A percentile compares a stretch with the other conserved stretches of the same genome.
phyloP scores from a whole-genome alignment of 768 basidiomycete genomes.

The Mycena filopes region DNA sequence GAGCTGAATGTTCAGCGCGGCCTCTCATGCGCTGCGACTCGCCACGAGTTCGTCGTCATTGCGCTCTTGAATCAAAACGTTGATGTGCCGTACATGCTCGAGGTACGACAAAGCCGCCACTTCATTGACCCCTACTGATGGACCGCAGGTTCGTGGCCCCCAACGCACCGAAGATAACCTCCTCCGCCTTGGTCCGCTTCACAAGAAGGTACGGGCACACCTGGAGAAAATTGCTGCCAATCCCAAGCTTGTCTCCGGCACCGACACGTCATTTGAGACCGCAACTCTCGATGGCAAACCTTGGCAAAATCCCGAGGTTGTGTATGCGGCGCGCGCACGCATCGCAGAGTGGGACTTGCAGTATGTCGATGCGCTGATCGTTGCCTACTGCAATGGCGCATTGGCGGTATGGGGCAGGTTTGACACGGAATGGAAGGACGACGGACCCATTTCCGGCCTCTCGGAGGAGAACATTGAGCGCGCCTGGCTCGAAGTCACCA shows the following conservation, averaged over 20 bases:
- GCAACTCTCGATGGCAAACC: slow-evolving; percentile 15
- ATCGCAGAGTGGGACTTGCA: slow-evolving; percentile 5
- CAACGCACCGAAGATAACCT: slow-evolving; percentile 22
- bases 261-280: background rate
- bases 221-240: slow-evolving; percentile 18
- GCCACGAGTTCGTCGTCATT: slow-evolving; percentile 19
- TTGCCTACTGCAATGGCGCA: slow-evolving; percentile 16
- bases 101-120: slow-evolving; percentile 6
- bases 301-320: slow-evolving; percentile 28
- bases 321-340: slow-evolving; percentile 15
- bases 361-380: slow-evolving; percentile 9
- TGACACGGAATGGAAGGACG: slow-evolving; percentile 4
- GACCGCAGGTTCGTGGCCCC: background rate
- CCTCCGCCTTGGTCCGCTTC: slow-evolving; percentile 31
- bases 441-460: slow-evolving; percentile 6
- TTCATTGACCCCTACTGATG: too few species aligned
- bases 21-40: slow-evolving; percentile 15
- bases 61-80: slow-evolving; percentile 23
- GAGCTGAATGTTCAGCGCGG: slow-evolving; percentile 36
- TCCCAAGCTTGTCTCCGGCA: slow-evolving; percentile 10
- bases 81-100: slow-evolving; percentile 36
- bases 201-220: slow-evolving; percentile 17
- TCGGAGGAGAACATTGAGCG: slow-evolving; percentile 11
- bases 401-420: slow-evolving; percentile 9
- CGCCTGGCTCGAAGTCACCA: slow-evolving; percentile 32